These are phyloP conservation scores for Basipetospora chlamydospora DNA, from an alignment of 2,329 filamentous ascomycete species.

Conservation along the genomic window DNA sequence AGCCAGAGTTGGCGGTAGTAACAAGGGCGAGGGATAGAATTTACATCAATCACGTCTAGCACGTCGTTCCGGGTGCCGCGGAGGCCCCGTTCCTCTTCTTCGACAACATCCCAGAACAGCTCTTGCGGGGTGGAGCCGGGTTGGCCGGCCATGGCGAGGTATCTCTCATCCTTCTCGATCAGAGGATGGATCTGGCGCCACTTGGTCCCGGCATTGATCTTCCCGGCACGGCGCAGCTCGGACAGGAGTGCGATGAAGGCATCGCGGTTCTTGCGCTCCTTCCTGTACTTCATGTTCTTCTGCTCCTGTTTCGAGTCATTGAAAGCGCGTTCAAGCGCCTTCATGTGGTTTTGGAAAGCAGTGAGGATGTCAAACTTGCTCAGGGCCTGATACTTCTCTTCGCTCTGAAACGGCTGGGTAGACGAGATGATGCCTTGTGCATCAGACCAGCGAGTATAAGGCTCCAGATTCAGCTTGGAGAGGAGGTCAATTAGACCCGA, in stretches of 20 bases:
- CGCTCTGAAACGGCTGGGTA: conserved; percentile 61
- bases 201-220: conserved; percentile 79
- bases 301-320: conserved; percentile 83
- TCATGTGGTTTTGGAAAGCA: conserved; percentile 91
- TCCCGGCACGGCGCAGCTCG: conserved; percentile 59
- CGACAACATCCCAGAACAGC: conserved; percentile 89
- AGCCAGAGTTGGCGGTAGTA: neutral
- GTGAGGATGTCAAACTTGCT: conserved; percentile 82
- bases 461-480: conserved; percentile 68
- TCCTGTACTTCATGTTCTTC: conserved; percentile 65
- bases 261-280: conserved; percentile 78
- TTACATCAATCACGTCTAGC: conserved; percentile 75
- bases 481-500: conserved; percentile 69
- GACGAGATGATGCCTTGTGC: conserved; percentile 70
- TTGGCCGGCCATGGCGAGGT: conserved; percentile 70
- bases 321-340: conserved; percentile 74
- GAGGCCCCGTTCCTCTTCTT: conserved; percentile 83
- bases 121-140: conserved; percentile 75
- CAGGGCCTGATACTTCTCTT: conserved; percentile 74
- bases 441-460: conserved; percentile 89
- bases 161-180: conserved; percentile 70
- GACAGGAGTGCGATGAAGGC: conserved; percentile 59
- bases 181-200: conserved; percentile 70
- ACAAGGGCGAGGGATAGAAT: conserved; percentile 15
- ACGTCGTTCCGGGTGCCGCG: conserved; percentile 71